Evolutionary conservation across 345 rosid species (phyloP), one percentile per base, ranked within the genome.

Genomic region (Sisymbrium altissimum): DNA sequence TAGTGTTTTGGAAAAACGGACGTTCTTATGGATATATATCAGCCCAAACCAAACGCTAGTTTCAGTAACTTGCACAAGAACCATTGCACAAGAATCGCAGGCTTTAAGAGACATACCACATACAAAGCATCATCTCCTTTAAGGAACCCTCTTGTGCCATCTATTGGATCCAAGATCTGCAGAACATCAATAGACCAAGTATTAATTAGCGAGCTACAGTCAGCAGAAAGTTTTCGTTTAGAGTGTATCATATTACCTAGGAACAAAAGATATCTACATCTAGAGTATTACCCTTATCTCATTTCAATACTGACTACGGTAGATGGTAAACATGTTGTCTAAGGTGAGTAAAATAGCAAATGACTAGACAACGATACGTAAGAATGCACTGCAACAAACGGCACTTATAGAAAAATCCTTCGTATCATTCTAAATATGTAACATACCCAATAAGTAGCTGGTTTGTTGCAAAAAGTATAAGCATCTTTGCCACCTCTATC

Each of bases 121-220:
- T 91, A 93, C 52, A 88, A 72, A 71, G 94, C 91, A 38, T 83
- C 84, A n/a, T 75, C 79, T 82, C 94, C 96, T 81, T 71, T 86
- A 14, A 91, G 81, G 79, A 93, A 91, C 60, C 97, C 98, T 53
- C 71, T 80, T 53, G 94, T 91, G 59, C 97, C 98, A 82, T 93
- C 98, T 66, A 91, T 86, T 59, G 97, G 97, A 82, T 93, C 94
- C 80, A 93, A 79, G 57, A 91, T 66, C 98, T 93, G 86, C 83
- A 83, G 27, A 66, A 6, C 78, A 61, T 44, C 67, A 55, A 65
- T 6, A 21, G 17, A 29, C 19, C 9, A 70, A 19, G 3, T 27
- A 69, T 13, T 61, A 62, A 57, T 10, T 19, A 67, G 46, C 18
- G 14, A 43, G 27, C 35, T 59, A 43, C 45, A 58, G 18, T 9